Evolutionary conservation across 306 rosid genomes (phyloP).

Genomic region (Neltuma alba): DNA sequence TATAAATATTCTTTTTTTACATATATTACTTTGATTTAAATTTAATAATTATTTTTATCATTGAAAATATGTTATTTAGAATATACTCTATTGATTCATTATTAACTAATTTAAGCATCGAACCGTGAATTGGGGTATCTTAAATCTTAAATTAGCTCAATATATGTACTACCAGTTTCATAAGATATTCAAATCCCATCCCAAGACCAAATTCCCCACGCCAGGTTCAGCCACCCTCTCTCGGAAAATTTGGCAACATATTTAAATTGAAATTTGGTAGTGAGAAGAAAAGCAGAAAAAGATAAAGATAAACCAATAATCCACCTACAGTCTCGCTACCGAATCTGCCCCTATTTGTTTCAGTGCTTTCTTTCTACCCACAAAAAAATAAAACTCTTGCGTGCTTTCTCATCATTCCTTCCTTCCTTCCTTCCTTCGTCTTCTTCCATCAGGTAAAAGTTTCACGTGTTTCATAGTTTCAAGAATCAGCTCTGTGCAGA

Average conservation of each 20-base stretch:
- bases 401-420: too few species aligned
- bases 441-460: conserved; percentile 44
- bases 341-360: conserved; percentile 37
- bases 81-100: too few species aligned
- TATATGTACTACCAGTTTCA: too few species aligned
- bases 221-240: conserved; percentile 14
- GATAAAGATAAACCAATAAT: conserved; percentile 48
- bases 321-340: conserved; percentile 57
- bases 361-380: conserved; percentile 39
- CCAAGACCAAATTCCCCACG: conserved; percentile 51
- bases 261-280: conserved; percentile 31
- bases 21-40: too few species aligned
- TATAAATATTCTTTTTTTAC: too few species aligned
- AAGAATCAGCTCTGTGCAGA: conserved; percentile 29
- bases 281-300: neutral
- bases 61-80: too few species aligned
- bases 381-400: conserved; percentile 40
- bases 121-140: too few species aligned
- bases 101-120: too few species aligned
- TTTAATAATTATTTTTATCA: too few species aligned
- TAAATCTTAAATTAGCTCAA: too few species aligned
- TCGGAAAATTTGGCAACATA: conserved; percentile 11
- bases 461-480: neutral
- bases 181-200: too few species aligned
- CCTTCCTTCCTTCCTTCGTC: conserved; percentile 34